Percentiles rank a stretch among this genome's conserved stretches.
Conservation (phyloP, 2,329 filamentous ascomycete species). For the Alternaria ethzedia region DNA sequence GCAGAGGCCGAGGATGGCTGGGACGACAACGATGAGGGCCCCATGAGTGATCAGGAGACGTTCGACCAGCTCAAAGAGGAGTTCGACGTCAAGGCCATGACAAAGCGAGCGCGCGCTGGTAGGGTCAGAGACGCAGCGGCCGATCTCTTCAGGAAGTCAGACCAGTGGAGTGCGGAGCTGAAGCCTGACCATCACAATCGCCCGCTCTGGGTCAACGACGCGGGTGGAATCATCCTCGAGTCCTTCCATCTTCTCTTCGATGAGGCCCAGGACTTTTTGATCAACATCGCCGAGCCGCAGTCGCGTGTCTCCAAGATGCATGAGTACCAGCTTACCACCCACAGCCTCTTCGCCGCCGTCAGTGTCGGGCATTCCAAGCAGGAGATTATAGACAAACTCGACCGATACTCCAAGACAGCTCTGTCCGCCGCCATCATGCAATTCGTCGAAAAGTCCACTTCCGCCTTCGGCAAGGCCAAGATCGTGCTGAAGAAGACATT, state of each 20-base stretch:
- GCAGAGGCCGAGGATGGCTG: slow-evolving; percentile 61
- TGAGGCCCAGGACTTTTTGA: slow-evolving; percentile 91
- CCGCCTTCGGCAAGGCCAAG: slow-evolving; percentile 94
- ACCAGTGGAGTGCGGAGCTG: slow-evolving; percentile 82
- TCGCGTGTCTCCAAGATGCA: slow-evolving; percentile 90
- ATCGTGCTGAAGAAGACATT: slow-evolving; percentile 93
- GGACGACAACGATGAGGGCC: slow-evolving; percentile 57
- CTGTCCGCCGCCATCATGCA: slow-evolving; percentile 79
- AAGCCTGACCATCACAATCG: slow-evolving; percentile 90
- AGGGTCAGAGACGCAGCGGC: slow-evolving; percentile 59
- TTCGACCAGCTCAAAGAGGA: slow-evolving; percentile 53
- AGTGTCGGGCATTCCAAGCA: slow-evolving; percentile 89
- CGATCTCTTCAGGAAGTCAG: slow-evolving; percentile 65
- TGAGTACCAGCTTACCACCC: slow-evolving; percentile 89
- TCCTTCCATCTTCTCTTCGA: slow-evolving; percentile 88
- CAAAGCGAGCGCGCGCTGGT: slow-evolving; percentile 33
- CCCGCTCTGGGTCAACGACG: slow-evolving; percentile 91
- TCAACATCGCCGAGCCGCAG: slow-evolving; percentile 91
- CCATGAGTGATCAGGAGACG: slow-evolving; percentile 56
- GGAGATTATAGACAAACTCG: slow-evolving; percentile 88
- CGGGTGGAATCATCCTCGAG: slow-evolving; percentile 87
- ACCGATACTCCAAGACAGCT: slow-evolving; percentile 86
- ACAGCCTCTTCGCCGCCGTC: slow-evolving; percentile 93
- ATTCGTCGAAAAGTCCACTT: slow-evolving; percentile 83
- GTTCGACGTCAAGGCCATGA: slow-evolving; percentile 46